Base-by-base conservation (phyloP, 148 eudicot species). In the Persicaria tinctoria region DNA sequence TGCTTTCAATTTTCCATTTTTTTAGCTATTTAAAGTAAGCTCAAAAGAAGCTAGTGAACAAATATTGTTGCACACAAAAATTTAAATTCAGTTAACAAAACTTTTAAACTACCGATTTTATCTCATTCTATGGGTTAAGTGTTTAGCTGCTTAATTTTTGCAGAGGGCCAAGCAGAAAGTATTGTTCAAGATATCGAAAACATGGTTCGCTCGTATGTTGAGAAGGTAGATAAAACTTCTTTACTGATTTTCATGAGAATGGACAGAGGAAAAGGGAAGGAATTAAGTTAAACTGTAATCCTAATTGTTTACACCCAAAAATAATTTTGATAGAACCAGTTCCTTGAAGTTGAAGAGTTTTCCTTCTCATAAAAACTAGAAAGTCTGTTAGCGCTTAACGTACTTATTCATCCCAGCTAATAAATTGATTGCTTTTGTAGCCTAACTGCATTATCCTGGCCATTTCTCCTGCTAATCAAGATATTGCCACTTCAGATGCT, bases 401-500 rank as follows among this genome's bases (percentile, higher is more conserved):
- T 41, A 5, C 44, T 12, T 66, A 44, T 14, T 13, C 46, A 41
- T 66, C 70, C 41, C n/a, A 60, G 47, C 60, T 77, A 51, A 72
- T 74, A 27, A 14, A 16, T 76, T 66, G 53, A 10, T 80, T 74
- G 46, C 66, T 75, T 82, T 76, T 84, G 88, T 75, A 96, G 99
- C 97, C 97, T 56, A 96, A 89, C 80, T 86, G 97, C 88, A 92
- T 96, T 74, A 96, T 96, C 73, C 84, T 96, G 81, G 99, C 99
- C 74, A 96, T 96, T 84, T 92, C 98, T 78, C 99, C 99, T 50
- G 99, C 99, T 78, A 96, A 96, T 89, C 99, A 96, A 88, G 99
- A 92, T 80, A 92, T 96, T 81, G 99, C 99, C 79, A 96, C 99
- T 53, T 96, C 99, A 68, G 99, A 96, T 90, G 99, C 99, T 72